Percentiles rank a stretch among this genome's conserved stretches.
Evolutionary conservation across 179 eudicot species (phyloP).

Genomic region (Nepenthes alata): DNA sequence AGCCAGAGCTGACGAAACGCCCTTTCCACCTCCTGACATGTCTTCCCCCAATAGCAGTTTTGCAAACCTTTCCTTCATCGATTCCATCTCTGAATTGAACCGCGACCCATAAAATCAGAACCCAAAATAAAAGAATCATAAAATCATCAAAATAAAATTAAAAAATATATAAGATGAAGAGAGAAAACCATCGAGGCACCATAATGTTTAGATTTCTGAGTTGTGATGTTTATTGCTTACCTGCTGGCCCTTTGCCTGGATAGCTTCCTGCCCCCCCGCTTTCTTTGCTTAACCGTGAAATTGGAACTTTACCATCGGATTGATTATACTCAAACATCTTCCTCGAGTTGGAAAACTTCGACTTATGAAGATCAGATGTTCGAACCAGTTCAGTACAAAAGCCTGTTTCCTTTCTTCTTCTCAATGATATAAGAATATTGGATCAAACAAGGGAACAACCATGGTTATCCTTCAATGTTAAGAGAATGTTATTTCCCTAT

Average conservation of each 20-base stretch:
- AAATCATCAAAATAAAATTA: too few relatives aligned
- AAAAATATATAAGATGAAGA: too few relatives aligned
- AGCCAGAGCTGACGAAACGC: conserved; percentile 91
- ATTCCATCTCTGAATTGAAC: conserved; percentile 36
- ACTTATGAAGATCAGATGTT: conserved; percentile 18
- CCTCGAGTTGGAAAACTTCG: conserved; percentile 22
- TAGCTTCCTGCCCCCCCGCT: neutral
- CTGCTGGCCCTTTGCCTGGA: too few relatives aligned
- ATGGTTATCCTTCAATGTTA: neutral
- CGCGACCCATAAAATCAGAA: too few relatives aligned
- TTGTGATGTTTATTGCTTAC: too few relatives aligned
- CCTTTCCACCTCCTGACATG: conserved; percentile 85
- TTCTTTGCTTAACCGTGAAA: neutral
- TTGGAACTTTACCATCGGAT: neutral
- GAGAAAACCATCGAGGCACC: too few relatives aligned
- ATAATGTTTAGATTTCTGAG: too few relatives aligned
- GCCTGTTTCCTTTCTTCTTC: neutral
- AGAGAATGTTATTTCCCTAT: neutral
- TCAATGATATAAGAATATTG: neutral
- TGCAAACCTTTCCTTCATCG: conserved; percentile 69
- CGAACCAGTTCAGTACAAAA: conserved; percentile 14
- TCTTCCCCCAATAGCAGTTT: conserved; percentile 79
- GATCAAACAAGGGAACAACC: neutral
- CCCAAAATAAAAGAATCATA: too few relatives aligned
- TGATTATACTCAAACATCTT: conserved; percentile 22